Evolutionary conservation across 148 eudicot species (phyloP), one percentile per base, ranked within the genome.

Genomic region (Fagopyrum tataricum): DNA sequence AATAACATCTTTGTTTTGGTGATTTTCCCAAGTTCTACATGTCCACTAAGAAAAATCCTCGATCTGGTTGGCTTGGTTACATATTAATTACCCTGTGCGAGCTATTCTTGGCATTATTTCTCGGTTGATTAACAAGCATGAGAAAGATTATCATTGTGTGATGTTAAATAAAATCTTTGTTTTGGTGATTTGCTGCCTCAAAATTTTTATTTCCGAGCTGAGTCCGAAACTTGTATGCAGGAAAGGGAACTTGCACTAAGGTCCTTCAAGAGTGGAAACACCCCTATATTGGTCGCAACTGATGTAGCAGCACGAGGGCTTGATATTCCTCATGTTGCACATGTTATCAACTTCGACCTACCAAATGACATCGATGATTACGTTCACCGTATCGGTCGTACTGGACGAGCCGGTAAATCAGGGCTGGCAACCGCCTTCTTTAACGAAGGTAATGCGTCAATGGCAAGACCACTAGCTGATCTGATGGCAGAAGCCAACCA

Each of bases 221-320:
- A 56, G 12, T 64, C 10, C 31, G n/a, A 31, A 26, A 37, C 20
- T 14, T 23, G 42, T 59, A 4, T 72, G 73, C 93, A 92, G 97
- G 97, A 92, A 80, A 87, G 97, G 76, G 97, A 92, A 77, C 78
- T 80, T 72, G 98, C 98, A 23, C 62, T 92, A 64, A 85, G 90
- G 75, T 88, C 91, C 7, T 92, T 92, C 53, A 90, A 87, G 76
- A 84, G 81, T 46, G 98, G 98, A 24, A 80, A 76, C 8, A 88
- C 96, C 20, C 97, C 96, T 11, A 92, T 90, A 68, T 55, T 92
- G 71, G 97, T 92, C 0, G 97, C 97, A 4, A 92, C 97, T 15
- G 97, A 92, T 80, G 97, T 92, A 56, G 97, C 97, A 59, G 92
- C 97, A 70, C 87, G 97, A 55, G 97, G 97, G 48, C 88, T 92